Evolutionary conservation across 129 eudicot genomes (phyloP).

Genomic region (Centaurea solstitialis): DNA sequence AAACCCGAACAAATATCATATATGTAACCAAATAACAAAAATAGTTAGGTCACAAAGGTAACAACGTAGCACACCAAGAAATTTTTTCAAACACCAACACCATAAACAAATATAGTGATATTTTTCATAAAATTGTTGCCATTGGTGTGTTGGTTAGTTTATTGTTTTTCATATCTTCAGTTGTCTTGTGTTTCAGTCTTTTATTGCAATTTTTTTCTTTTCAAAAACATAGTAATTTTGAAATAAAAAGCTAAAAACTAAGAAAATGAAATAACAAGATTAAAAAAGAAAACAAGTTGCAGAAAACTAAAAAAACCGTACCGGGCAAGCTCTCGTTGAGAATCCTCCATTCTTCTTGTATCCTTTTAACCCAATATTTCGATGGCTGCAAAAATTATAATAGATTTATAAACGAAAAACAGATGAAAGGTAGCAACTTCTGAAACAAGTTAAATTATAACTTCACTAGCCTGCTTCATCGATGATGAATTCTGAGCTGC

Average conservation of each 20-base stretch:
- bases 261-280: too few relatives aligned
- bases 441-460: background rate
- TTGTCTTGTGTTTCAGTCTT: too few relatives aligned
- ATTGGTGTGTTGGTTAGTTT: too few relatives aligned
- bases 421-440: background rate
- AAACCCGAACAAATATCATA: constrained; percentile 76
- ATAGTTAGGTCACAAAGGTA: background rate
- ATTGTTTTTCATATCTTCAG: too few relatives aligned
- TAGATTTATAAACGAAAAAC: background rate
- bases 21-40: constrained; percentile 36
- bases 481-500: constrained; percentile 21
- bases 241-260: too few relatives aligned
- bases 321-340: constrained; percentile 81
- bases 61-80: too few relatives aligned
- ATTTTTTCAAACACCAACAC: too few relatives aligned
- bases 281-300: background rate
- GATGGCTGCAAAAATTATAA: constrained; percentile 48
- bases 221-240: too few relatives aligned
- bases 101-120: too few relatives aligned
- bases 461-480: constrained; percentile 44
- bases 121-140: too few relatives aligned
- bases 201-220: too few relatives aligned
- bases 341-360: constrained; percentile 87
- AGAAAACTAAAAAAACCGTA: constrained; percentile 33
- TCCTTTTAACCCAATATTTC: constrained; percentile 65